Base-by-base conservation (phyloP, 106 monocot genomes). In the Allium fistulosum region DNA sequence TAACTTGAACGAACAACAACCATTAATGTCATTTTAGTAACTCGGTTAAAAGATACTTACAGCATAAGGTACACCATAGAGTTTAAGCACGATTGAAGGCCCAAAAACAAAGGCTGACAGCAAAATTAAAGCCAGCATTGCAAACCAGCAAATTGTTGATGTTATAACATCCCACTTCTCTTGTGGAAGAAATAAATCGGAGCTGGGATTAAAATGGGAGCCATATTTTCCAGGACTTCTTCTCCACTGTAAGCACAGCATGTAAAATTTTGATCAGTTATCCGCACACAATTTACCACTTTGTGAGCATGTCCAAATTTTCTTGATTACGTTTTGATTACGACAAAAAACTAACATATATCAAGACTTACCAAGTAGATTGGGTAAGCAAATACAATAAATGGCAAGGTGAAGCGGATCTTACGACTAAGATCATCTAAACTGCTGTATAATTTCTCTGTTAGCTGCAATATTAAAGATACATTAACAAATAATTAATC, bases 161-260 rank as follows among this genome's bases (percentile, higher is more conserved):
- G 78, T 82, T 14, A 82, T 68, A 26, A 90, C 84, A 67, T 90
- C 84, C 50, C 71, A 75, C 80, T 62, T 90, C 73, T 94, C 94
- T 27, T 69, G 80, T 1, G 86, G 87, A 59, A 73, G 51, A 57
- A 94, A 94, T 46, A 94, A 60, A 65, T 84, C 74, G 26, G 89
- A 90, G 13, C 62, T 67, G 17, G 90, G 89, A 62, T 87, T 69
- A 65, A 82, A 87, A 63, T 90, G 90, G 11, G 93, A 89, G 8
- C 93, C 93, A 11, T 14, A 53, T 69, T 89, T 94, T 15, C 93
- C 93, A 7, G 94, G 94, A 71, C 77, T 94, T 63, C 94, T 79
- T 17, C n/a, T 9, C 75, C 66, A 84, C 90, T 94, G 71, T 37
- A 10, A 58, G 67, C 37, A 37, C 37, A 37, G 2, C 5, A 5